A percentile compares a stretch with the other conserved stretches of the same genome.
Evolutionary conservation across 2,329 filamentous ascomycete genomes (phyloP).

Genomic region (Paramyrothecium roridum): DNA sequence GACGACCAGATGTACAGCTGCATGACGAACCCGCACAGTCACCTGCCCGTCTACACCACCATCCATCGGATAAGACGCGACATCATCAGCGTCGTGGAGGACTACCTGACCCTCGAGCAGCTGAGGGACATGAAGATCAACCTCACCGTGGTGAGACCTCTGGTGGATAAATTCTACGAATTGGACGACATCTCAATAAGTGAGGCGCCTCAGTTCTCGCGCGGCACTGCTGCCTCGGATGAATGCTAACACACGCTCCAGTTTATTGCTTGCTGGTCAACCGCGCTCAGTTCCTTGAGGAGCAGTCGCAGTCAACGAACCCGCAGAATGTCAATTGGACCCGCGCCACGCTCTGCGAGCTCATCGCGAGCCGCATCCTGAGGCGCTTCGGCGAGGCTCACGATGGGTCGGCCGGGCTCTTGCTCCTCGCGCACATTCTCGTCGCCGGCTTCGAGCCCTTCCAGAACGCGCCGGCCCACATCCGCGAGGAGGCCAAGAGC

Average conservation of each 20-base stretch:
- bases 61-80: conserved; percentile 70
- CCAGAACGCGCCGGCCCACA: conserved; percentile 71
- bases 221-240: too few species aligned
- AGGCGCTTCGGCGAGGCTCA: conserved; percentile 77
- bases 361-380: conserved; percentile 75
- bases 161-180: conserved; percentile 82
- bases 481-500: conserved; percentile 55
- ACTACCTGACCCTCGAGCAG: conserved; percentile 68
- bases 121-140: conserved; percentile 80
- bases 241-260: conserved; percentile 22
- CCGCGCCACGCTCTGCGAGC: conserved; percentile 73
- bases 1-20: conserved; percentile 46
- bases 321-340: conserved; percentile 80
- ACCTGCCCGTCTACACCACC: conserved; percentile 72
- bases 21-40: conserved; percentile 54
- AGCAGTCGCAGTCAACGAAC: conserved; percentile 72
- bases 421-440: conserved; percentile 74
- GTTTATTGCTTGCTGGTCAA: conserved; percentile 85
- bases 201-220: conserved; percentile 27
- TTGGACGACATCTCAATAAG: conserved; percentile 75
- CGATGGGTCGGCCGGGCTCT: conserved; percentile 64
- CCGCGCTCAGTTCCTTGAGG: conserved; percentile 72
- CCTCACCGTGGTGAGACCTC: conserved; percentile 71
- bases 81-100: conserved; percentile 60
- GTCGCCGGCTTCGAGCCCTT: conserved; percentile 84